Base-by-base conservation (phyloP, 768 basidiomycete species). In the Heimioporus sp. region DNA sequence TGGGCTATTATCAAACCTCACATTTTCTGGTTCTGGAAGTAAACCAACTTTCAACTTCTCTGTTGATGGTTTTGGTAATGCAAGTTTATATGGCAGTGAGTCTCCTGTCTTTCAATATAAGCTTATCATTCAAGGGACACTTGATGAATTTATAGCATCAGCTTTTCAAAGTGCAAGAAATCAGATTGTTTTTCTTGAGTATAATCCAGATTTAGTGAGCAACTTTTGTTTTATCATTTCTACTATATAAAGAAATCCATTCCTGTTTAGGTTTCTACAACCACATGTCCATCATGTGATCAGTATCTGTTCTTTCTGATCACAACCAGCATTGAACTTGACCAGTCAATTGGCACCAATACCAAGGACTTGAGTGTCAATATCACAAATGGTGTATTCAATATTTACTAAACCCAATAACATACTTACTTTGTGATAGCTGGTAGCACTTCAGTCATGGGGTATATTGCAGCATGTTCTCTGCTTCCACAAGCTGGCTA, bases 401-500 rank as follows among this genome's bases (percentile, higher is more conserved):
- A 3, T n/a, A 1, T 24, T 9, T 5, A 10, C 7, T 34, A 4
- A 1, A 19, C 1, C 2, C 24, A 15, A 13, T n/a, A 20, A 1
- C 3, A 16, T 5, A 20, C 4, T 30, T 43, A 38, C n/a, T 21
- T 5, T 19, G 34, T 13, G 34, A 13, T 17, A 47, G 44, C 28
- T 17, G 4, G 2, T 40, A 30, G 16, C 13, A 2, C 17, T 30
- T 21, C 42, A 38, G 10, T 57, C 4, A 34, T 20, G 10, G 20
- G 34, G 6, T 50, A 57, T 40, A 11, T 60, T 15, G 50, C 58
- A 34, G 47, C 51, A 16, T 60, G 59, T 13, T 39, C 34, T 11
- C 6, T 61, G 9, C 12, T 17, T 13, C 19, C 55, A 20, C 19
- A 53, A 31, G 5, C 42, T 9, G 16, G 3, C 6, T 12, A n/a